Conservation (phyloP, 2,329 filamentous ascomycete species). For the Ophiosphaerella narmari region DNA sequence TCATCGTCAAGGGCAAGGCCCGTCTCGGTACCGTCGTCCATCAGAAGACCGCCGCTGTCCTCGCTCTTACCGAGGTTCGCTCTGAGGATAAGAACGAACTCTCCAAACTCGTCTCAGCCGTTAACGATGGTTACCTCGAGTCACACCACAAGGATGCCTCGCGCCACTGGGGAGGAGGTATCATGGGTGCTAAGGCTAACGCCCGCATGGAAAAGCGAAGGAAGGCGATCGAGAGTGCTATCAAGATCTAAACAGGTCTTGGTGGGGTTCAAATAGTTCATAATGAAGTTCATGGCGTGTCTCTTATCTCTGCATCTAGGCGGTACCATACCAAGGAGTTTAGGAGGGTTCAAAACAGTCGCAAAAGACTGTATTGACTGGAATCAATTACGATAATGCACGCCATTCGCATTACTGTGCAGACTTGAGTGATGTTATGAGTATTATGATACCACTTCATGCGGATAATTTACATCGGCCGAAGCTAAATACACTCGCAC, state of each 20-base stretch:
- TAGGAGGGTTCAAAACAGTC: constrained; percentile 46
- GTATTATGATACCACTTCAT: neutral
- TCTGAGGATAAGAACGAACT: constrained; percentile 98
- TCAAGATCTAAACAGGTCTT: constrained; percentile 83
- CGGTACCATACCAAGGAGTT: constrained; percentile 47
- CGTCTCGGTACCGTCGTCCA: constrained; percentile 98
- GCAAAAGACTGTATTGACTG: constrained; percentile 40
- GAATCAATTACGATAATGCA: constrained; percentile 43
- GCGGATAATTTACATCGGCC: neutral
- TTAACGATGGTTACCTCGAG: constrained; percentile 98
- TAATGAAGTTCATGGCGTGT: constrained; percentile 44
- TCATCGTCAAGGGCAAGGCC: constrained; percentile 99
- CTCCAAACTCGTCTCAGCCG: constrained; percentile 89
- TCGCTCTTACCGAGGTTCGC: constrained; percentile 95
- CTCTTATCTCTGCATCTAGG: constrained; percentile 48
- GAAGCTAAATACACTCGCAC: constrained; percentile 13
- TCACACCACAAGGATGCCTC: constrained; percentile 84
- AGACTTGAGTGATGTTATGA: constrained; percentile 16
- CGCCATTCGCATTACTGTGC: constrained; percentile 30
- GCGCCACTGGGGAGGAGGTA: constrained; percentile 98
- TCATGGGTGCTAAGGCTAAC: constrained; percentile 96
- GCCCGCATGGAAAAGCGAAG: constrained; percentile 80
- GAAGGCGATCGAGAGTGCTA: constrained; percentile 90
- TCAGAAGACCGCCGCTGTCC: constrained; percentile 99
- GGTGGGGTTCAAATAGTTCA: constrained; percentile 29